Percentiles rank a stretch among this genome's conserved stretches.
phyloP scores from a whole-genome alignment of 2,329 filamentous ascomycete genomes.

The Ophiocordyceps camponoti-saundersi region DNA sequence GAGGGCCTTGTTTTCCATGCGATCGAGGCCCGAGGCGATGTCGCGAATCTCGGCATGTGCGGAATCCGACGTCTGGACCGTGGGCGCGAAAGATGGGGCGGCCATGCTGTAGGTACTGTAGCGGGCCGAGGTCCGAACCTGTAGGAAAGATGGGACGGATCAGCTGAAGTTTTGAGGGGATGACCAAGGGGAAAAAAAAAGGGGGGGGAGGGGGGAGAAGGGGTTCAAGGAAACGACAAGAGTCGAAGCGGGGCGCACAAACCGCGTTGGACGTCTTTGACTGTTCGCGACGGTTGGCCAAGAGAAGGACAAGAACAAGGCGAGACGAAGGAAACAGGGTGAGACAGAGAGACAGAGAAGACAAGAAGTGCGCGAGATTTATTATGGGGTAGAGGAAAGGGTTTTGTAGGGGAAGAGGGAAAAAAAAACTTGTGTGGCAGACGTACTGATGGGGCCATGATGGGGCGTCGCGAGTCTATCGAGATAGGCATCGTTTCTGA shows the following conservation, averaged over 20 bases:
- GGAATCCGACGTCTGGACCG: conserved; percentile 34
- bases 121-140: conserved; percentile 36
- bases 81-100: conserved; percentile 41
- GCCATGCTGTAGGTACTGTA: conserved; percentile 45
- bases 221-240: too few relatives aligned
- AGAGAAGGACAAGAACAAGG: neutral
- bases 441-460: conserved; percentile 47
- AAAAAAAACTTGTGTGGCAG: conserved; percentile 2
- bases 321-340: neutral
- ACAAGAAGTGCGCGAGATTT: neutral
- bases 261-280: neutral
- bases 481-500: conserved; percentile 32
- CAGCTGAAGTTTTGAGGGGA: neutral
- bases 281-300: neutral
- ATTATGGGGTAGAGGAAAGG: neutral
- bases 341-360: neutral
- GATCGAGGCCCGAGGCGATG: conserved; percentile 65
- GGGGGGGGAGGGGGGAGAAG: neutral
- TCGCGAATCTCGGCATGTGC: conserved; percentile 42
- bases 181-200: too few relatives aligned
- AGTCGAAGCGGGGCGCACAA: neutral
- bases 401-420: conserved; percentile 2
- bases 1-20: conserved; percentile 80
- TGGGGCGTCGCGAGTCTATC: conserved; percentile 42
- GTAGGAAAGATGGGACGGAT: conserved; percentile 5